Base-by-base conservation (phyloP, 75 land plant species). In the Gnetum montanum region DNA sequence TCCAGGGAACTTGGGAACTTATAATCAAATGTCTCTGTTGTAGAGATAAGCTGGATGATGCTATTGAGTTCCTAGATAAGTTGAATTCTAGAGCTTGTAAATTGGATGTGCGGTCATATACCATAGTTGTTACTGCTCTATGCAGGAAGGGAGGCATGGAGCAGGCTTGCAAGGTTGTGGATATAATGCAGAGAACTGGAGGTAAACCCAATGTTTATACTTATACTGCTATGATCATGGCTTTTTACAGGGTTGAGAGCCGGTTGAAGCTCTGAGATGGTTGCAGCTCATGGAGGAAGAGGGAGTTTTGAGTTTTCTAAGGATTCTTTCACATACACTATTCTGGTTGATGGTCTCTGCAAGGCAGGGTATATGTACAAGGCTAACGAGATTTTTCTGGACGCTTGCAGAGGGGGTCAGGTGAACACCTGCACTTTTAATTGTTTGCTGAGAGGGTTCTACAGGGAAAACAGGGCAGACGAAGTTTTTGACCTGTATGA, bases 301-400 rank as follows among this genome's bases (percentile, higher is more conserved):
- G 8, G 70, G 63, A 4, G 41, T n/a, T n/a, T n/a, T n/a, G n/a
- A n/a, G n/a, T n/a, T 61, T n/a, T 19, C 35, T 2, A 48, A 70
- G 22, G 62, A 70, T 48, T 59, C 51, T 19, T n/a, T 24, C 46
- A 72, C 75, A 24, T 70, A 72, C 66, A 72, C 63, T 49, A 62
- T 74, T 18, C 75, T 72, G 8, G 49, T 69, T 29, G 66, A 70
- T 38, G 64, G 66, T 16, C 46, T 61, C 33, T 61, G 75, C 74
- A 70, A 70, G 38, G 61, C 51, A 11, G 59, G 59, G 1, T 33
- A 54, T 25, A 46, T 72, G 75, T 36, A 72, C 46, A 55, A 54
- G 31, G 65, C 74, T 16, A 69, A 70, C 15, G 53, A 44, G 34
- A 29, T 71, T 26, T 69, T 70, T n/a, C 64, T 59, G 25, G 74